Conservation (phyloP, 805 yeast species). For the Candida rishiriensis region DNA sequence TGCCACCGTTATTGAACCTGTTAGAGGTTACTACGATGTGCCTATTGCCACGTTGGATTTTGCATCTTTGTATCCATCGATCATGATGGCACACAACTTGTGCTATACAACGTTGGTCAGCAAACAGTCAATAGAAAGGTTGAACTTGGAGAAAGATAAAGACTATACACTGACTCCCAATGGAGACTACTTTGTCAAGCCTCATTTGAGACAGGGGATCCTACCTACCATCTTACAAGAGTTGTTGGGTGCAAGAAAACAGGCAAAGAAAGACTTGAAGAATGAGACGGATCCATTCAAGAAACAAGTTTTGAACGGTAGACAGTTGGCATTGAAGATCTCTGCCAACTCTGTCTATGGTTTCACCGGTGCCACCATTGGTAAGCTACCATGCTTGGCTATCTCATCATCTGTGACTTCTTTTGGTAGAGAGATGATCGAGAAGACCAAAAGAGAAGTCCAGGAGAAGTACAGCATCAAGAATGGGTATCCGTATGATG, state of each 20-base stretch:
- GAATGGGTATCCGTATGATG: constrained; percentile 81
- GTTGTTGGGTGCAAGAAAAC: constrained; percentile 83
- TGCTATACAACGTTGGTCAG: constrained; percentile 89
- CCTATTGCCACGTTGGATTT: constrained; percentile 98
- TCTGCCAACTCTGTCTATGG: constrained; percentile 99
- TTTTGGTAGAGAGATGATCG: constrained; percentile 96
- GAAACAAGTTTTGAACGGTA: constrained; percentile 90
- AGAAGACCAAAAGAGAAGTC: constrained; percentile 80
- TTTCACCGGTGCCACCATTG: constrained; percentile 98
- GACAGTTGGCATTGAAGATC: constrained; percentile 92
- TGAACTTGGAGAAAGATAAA: constrained; percentile 57
- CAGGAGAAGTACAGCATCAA: constrained; percentile 72
- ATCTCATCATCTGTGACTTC: constrained; percentile 95
- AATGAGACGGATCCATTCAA: constrained; percentile 93
- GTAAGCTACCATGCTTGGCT: constrained; percentile 93
- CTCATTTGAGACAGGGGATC: constrained; percentile 69
- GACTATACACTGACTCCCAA: constrained; percentile 89
- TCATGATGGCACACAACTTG: constrained; percentile 98
- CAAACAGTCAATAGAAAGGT: constrained; percentile 60
- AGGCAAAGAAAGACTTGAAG: constrained; percentile 86
- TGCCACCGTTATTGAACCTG: constrained; percentile 97
- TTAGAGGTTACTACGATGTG: constrained; percentile 90
- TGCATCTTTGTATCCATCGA: constrained; percentile 95
- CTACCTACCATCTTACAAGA: constrained; percentile 90
- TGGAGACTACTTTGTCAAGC: constrained; percentile 83